Percentiles rank a stretch among this genome's conserved stretches.
Evolutionary conservation across 208 protist genomes (phyloP).

Genomic region (Wallacemonas sp.): DNA sequence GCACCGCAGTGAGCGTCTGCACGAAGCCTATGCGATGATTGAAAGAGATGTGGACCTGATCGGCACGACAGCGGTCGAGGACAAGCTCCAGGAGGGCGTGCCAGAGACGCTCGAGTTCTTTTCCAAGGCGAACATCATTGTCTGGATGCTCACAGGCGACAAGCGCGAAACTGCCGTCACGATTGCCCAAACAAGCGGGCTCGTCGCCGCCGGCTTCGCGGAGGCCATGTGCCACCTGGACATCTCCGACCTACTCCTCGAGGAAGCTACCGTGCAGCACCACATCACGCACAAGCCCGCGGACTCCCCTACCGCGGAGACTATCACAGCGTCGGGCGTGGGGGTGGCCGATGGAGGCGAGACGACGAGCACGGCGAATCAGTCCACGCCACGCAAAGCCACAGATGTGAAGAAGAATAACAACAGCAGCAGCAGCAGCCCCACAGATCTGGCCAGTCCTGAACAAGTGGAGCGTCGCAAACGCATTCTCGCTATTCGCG

Average conservation of each 20-base stretch:
- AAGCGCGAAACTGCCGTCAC: conserved; percentile 98
- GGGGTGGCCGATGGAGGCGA: background rate
- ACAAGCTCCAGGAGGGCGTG: conserved; percentile 95
- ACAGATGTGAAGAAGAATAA: too few species aligned
- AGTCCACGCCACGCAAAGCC: too few species aligned
- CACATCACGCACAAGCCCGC: conserved; percentile 13
- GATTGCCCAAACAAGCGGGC: conserved; percentile 83
- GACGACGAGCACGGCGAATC: background rate
- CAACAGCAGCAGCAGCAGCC: background rate
- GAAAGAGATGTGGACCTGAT: conserved; percentile 89
- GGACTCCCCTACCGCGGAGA: conserved; percentile 4
- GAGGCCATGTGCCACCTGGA: conserved; percentile 49
- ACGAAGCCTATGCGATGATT: conserved; percentile 64
- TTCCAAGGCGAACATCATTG: conserved; percentile 80
- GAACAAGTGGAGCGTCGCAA: background rate
- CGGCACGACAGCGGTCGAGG: conserved; percentile 94
- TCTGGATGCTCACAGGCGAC: conserved; percentile 99
- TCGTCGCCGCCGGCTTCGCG: conserved; percentile 23
- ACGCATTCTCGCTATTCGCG: conserved; percentile 6
- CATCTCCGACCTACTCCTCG: conserved; percentile 32
- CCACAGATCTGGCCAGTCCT: background rate
- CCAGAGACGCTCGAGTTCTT: conserved; percentile 92
- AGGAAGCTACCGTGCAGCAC: conserved; percentile 29
- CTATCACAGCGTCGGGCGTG: background rate
- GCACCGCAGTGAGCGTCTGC: conserved; percentile 51